Base-by-base conservation (phyloP, 495 filamentous ascomycete species). In the Aspergillus avenaceus region DNA sequence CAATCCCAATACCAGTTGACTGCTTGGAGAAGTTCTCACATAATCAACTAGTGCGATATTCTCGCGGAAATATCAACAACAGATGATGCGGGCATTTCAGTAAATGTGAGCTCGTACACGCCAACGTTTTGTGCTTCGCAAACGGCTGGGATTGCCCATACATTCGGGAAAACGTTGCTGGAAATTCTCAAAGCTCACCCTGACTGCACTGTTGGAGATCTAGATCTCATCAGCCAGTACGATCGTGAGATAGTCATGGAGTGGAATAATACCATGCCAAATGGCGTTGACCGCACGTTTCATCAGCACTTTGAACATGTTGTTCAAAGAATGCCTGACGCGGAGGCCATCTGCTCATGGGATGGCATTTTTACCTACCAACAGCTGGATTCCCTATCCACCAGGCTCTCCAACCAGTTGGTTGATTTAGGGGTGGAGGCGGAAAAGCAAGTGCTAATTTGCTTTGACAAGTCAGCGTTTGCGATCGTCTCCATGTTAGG, bases 391-490 rank as follows among this genome's bases (percentile, higher is more conserved):
- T 8, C 41, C 8, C 50, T 59, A 37, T 56, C 69, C 8, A 47
- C 54, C 16, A 50, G 51, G 13, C 44, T 71, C 21, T 64, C 65
- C 0, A 27, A 38, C 4, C 55, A 55, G 45, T 38, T 70, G 2
- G 27, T n/a, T 16, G n/a, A 44, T 22, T 34, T 45, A 2, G 24
- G 27, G 4, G 40, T 48, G 2, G 23, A 31, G 1, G 58, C 52
- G 2, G 70, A 70, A 24, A 45, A 36, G 12, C 23, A 72, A 1
- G 70, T 81, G 1, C 74, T 73, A 0, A 47, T 77, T 7, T 74
- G 65, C 44, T 74, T 78, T 27, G 62, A 71, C 38, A 80, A 78
- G 52, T 67, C 64, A 0, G 55, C 58, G 1, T 77, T 62, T 62
- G 63, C 66, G 2, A 29, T 70, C 1, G 59, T 79, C 16, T 53